Conservation (phyloP, 495 filamentous ascomycete genomes). For the Podospora appendiculata region DNA sequence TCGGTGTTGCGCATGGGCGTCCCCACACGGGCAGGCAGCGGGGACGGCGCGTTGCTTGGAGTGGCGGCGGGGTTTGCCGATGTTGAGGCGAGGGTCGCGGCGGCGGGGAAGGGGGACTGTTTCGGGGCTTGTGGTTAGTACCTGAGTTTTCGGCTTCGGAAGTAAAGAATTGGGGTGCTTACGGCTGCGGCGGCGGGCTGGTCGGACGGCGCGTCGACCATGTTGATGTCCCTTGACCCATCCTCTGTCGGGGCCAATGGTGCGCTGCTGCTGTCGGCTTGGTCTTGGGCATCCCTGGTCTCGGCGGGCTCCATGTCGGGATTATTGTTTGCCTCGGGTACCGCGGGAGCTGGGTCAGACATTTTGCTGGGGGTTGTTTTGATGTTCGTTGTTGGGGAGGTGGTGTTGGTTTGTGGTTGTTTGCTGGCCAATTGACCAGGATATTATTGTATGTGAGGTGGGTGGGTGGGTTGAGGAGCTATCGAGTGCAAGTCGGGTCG, state of each 20-base stretch:
- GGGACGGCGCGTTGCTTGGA: slow-evolving; percentile 29
- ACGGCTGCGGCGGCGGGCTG: too few relatives aligned
- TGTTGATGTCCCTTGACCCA: too few relatives aligned
- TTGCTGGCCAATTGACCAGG: neutral
- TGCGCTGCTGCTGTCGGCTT: too few relatives aligned
- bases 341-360: too few relatives aligned
- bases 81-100: neutral
- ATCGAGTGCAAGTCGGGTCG: too few relatives aligned
- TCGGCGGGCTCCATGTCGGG: too few relatives aligned
- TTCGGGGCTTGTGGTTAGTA: neutral
- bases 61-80: slow-evolving; percentile 2
- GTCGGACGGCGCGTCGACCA: too few relatives aligned
- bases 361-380: neutral
- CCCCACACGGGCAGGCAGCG: slow-evolving; percentile 33
- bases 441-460: too few relatives aligned
- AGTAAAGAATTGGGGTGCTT: too few relatives aligned
- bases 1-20: slow-evolving; percentile 24
- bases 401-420: slow-evolving; percentile 13
- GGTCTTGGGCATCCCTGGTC: too few relatives aligned
- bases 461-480: too few relatives aligned
- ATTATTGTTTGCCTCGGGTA: neutral
- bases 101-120: neutral
- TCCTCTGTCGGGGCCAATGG: too few relatives aligned
- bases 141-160: neutral
- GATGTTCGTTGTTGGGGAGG: slow-evolving; percentile 1